Evolutionary conservation across 345 rosid genomes (phyloP).

Genomic region (Populus tremula): DNA sequence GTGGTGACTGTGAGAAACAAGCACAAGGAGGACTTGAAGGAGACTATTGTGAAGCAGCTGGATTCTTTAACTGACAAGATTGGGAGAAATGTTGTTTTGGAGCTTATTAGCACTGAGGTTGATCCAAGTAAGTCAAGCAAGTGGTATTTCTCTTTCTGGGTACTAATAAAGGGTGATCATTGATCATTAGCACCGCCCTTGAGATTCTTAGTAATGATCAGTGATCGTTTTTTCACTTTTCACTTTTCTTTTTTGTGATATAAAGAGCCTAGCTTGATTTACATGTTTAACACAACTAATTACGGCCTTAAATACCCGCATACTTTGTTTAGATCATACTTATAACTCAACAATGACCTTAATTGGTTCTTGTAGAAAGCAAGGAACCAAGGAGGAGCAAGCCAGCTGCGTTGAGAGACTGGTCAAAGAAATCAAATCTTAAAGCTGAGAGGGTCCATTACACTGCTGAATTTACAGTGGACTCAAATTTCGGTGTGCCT

Average conservation of each 20-base stretch:
- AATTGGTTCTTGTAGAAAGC: slow-evolving; percentile 45
- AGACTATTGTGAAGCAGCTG: slow-evolving; percentile 62
- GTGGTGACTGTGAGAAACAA: slow-evolving; percentile 73
- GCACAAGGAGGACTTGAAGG: slow-evolving; percentile 75
- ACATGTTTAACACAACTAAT: background rate
- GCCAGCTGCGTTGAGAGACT: slow-evolving; percentile 63
- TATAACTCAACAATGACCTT: background rate
- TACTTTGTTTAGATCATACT: background rate
- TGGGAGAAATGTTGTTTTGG: slow-evolving; percentile 78
- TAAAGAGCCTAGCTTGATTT: background rate
- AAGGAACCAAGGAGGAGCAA: slow-evolving; percentile 77
- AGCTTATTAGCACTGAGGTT: slow-evolving; percentile 72
- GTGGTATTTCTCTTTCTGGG: background rate
- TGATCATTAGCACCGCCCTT: background rate
- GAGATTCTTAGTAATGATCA: background rate
- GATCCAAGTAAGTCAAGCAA: slow-evolving; percentile 69
- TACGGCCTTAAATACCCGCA: background rate
- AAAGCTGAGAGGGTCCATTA: slow-evolving; percentile 87
- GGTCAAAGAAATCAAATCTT: slow-evolving; percentile 76
- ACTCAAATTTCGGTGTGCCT: slow-evolving; percentile 67
- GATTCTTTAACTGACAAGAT: slow-evolving; percentile 73
- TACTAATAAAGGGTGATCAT: background rate
- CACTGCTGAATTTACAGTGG: slow-evolving; percentile 75
- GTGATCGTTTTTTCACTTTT: background rate
- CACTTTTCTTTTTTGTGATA: background rate